Base-by-base conservation (phyloP, 129 eudicot species). In the Tanacetum coccineum region DNA sequence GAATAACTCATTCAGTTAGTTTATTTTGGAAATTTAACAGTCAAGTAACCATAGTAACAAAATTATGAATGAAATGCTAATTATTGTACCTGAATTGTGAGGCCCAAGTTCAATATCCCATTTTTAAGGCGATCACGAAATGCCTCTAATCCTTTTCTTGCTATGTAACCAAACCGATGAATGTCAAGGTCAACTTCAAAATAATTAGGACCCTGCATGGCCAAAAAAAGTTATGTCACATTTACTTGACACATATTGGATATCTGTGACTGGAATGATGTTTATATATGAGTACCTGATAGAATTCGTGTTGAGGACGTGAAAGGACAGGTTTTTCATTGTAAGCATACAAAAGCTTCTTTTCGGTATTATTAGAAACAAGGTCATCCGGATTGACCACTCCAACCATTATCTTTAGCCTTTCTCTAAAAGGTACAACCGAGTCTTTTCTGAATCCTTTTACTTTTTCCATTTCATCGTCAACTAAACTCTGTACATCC, bases 281-380 rank as follows among this genome's bases (percentile, higher is more conserved):
- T 15, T 45, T 32, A 71, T 15, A 54, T 3, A 40, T 13, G n/a
- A 61, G 30, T 54, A 92, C 98, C 98, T 88, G 84, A 81, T 88
- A 88, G 67, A 92, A 88, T n/a, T 78, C 74, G 73, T 92, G 98
- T 64, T 92, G 98, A 63, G 98, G 98, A 25, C 98, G 96, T 14
- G 98, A 83, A 65, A 92, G 95, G 40, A 92, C 96, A 12, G 98
- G 98, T 62, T 92, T 88, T 66, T 86, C 96, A 30, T 92, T 88
- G 74, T 92, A 92, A 32, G 96, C 96, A 64, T 82, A 61, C 44
- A 88, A 44, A 55, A 92, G 96, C 81, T 85, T 92, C 79, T 80
- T 85, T 72, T 88, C 96, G 1, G 95, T 81, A 36, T 85, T 76
- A 50, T 68, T 80, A 59, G 96, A 82, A 73, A 86, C 91, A 62